Evolutionary conservation across 2,329 filamentous ascomycete species (phyloP), one percentile per base, ranked within the genome.

Genomic region (Cucurbitaria berberidis): DNA sequence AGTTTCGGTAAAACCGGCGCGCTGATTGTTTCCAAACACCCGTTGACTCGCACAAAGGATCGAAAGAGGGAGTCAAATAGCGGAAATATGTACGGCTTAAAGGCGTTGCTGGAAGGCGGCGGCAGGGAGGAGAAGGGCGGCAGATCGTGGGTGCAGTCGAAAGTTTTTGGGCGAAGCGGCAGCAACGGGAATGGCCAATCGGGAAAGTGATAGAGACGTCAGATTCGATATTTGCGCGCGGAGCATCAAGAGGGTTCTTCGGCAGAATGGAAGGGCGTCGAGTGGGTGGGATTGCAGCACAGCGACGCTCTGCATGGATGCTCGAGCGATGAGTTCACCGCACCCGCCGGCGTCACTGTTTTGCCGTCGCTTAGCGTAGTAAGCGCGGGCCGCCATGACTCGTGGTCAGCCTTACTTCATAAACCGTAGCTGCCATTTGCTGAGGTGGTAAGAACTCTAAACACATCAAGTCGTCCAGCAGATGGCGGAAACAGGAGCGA

Each of bases 21-120:
- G 38, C 19, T 45, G 49, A 53, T 61, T 61, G 55, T 49, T 32
- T 43, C 46, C 53, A 63, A 63, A 58, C 61, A 58, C 51, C 39
- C 36, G 41, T 45, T 32, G 39, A 32, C 41, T 45, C 29, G 43
- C 44, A 61, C 57, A 62, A 61, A 66, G 59, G 45, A 47, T 15
- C 18, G 18, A 21, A 19, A 19, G 18, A 21, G 24, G 32, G n/a
- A 44, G 43, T 45, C 15, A 42, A 47, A 51, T 30, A 30, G 53
- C 51, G 48, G 48, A 50, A 48, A 50, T 42, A 51, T n/a, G 34
- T 11, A 13, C 5, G 35, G 5, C 11, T 27, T 8, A 19, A n/a
- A 35, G 46, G 45, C 36, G 35, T 27, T 50, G 52, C 45, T 40
- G 40, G 48, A 48, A 53, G 44, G 48, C 16, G 19, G 57, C 45